These are phyloP conservation scores for Chrysoporthe cubensis DNA, from an alignment of 2,329 filamentous ascomycete species.

Conservation along the genomic window DNA sequence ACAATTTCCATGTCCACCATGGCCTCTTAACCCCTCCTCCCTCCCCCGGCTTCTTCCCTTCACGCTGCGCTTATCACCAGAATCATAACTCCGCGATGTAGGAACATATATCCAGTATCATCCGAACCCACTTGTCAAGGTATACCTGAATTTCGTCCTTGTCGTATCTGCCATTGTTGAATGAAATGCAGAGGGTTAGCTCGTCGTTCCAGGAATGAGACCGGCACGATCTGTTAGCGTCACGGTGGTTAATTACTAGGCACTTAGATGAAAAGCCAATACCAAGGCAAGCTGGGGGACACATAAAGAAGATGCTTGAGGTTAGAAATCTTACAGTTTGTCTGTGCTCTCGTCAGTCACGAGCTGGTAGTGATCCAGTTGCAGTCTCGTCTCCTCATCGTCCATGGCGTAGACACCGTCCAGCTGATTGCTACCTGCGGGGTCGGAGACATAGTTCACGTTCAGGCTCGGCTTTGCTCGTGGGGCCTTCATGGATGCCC, in stretches of 20 bases:
- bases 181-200: background rate
- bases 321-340: background rate
- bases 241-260: background rate
- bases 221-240: background rate
- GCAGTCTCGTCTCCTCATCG: background rate
- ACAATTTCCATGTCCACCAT: no score
- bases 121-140: background rate
- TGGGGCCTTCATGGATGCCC: background rate
- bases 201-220: background rate
- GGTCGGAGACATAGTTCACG: background rate
- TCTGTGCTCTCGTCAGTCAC: background rate
- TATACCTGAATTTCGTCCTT: background rate
- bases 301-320: background rate
- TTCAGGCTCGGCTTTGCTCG: background rate
- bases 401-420: background rate
- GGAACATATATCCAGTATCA: no score
- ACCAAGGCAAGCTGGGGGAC: background rate
- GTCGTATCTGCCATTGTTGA: background rate
- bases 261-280: background rate
- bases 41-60: no score
- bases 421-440: background rate
- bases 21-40: no score
- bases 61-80: no score
- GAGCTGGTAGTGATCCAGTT: background rate
- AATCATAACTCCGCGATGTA: no score